Evolutionary conservation across 768 basidiomycete species (phyloP), one percentile per base, ranked within the genome.

Genomic region (Nidularia pulvinata): DNA sequence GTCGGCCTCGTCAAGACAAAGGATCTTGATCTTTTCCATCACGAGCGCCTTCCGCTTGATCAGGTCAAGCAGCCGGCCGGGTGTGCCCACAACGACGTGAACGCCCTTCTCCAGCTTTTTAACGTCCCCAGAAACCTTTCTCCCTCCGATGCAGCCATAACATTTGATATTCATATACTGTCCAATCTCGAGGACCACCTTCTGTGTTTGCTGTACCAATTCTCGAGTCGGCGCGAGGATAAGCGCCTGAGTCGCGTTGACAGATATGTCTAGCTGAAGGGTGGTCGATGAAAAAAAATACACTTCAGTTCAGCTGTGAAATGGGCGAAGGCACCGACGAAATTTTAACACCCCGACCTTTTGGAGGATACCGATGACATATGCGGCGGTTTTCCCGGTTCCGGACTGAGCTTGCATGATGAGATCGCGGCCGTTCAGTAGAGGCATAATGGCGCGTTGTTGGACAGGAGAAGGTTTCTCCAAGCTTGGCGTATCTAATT

Each of bases 361-460:
- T 76, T 99, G 94, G 60, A 99, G 88, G 68, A 98, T 96, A 53
- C 95, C 96, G 66, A 99, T 89, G 68, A 93, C 94, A 80, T 98
- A 98, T 14, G 97, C 98, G 55, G 96, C 97, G 53, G 97, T 98
- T 80, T 98, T 99, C 69, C 97, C 97, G 57, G 97, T 98, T 61
- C 97, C 97, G 33, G 96, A 98, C 80, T 98, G 97, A 62, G 97
- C 97, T 71, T 95, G 95, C 53, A 95, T 96, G 64, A 98, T 98
- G 64, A 97, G 95, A 81, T 98, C 96, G 81, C 96, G 93, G 37
- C 94, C 95, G 72, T 95, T 95, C 64, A 95, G 87, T 69, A 99
- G 94, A 62, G 97, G 96, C 60, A 97, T 89, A 73, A 99, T 99
- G 58, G 97, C 97, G 64, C 97, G 91, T 77, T 98, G 95, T 76